These are phyloP conservation scores for Kodamaea sp. DNA, from an alignment of 1,139 yeast genomes.

Conservation along the genomic window DNA sequence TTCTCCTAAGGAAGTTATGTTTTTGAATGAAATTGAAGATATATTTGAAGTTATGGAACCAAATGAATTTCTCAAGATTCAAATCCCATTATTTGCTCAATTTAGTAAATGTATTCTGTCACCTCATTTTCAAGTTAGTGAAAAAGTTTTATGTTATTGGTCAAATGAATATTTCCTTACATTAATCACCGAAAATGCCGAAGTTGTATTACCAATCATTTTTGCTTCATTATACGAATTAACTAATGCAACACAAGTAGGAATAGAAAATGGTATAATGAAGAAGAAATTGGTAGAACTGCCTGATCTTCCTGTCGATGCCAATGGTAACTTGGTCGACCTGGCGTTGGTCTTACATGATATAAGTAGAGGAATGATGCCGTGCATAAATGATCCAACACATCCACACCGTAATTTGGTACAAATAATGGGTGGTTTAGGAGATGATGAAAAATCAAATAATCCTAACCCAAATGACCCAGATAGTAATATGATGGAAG, in stretches of 20 bases:
- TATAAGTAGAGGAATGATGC: conserved; percentile 18
- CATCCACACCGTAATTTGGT: conserved; percentile 19
- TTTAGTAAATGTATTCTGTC: conserved; percentile 90
- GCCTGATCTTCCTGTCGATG: conserved; percentile 42
- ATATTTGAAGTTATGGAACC: conserved; percentile 97
- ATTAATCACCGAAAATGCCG: conserved; percentile 85
- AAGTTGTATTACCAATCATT: conserved; percentile 86
- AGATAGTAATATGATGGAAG: conserved; percentile 37
- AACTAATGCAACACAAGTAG: conserved; percentile 52
- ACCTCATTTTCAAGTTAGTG: conserved; percentile 96
- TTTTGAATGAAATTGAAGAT: conserved; percentile 92
- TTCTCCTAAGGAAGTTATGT: conserved; percentile 94
- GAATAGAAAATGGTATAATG: conserved; percentile 46
- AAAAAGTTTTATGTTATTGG: conserved; percentile 92
- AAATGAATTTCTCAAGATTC: conserved; percentile 83
- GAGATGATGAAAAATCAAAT: conserved; percentile 6
- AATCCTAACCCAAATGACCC: conserved; percentile 8
- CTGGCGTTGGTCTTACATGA: conserved; percentile 33
- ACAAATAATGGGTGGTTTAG: conserved; percentile 9
- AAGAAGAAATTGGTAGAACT: conserved; percentile 42
- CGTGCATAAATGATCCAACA: conserved; percentile 17
- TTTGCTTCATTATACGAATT: conserved; percentile 88
- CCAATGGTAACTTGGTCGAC: conserved; percentile 46
- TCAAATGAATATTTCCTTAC: conserved; percentile 91
- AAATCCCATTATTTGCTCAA: conserved; percentile 91